A percentile compares a stretch with the other conserved stretches of the same genome.
phyloP scores from a whole-genome alignment of 495 filamentous ascomycete species.

The Xylaria cubensis region DNA sequence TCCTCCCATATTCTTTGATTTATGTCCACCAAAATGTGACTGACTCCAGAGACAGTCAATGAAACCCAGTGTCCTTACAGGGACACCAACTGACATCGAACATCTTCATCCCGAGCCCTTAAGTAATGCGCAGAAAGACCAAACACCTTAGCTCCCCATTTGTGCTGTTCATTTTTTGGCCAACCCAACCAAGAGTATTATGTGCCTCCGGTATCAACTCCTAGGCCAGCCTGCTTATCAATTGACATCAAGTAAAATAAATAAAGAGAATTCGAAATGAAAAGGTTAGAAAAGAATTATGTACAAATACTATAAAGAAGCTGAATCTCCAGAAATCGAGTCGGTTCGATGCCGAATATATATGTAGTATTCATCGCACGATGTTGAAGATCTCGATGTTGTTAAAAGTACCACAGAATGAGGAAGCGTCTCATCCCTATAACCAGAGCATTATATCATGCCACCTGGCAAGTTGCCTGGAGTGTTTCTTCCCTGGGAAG shows the following conservation, averaged over 20 bases:
- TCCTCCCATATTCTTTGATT: constrained; percentile 12
- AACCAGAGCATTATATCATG: constrained; percentile 47
- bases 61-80: not conserved
- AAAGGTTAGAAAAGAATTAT: constrained; percentile 34
- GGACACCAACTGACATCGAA: constrained; percentile 1
- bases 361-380: constrained; percentile 2
- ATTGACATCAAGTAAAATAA: constrained; percentile 28
- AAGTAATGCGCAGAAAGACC: not conserved
- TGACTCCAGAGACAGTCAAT: constrained; percentile 6
- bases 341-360: constrained; percentile 17
- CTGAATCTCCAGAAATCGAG: constrained; percentile 26
- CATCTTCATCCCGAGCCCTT: not conserved
- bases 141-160: constrained; percentile 23
- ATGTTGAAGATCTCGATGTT: not conserved
- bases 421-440: not conserved
- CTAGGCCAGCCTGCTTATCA: constrained; percentile 37
- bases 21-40: constrained; percentile 14
- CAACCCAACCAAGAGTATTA: constrained; percentile 21
- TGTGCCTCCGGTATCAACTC: constrained; percentile 36
- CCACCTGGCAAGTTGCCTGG: constrained; percentile 47
- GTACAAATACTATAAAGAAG: constrained; percentile 36
- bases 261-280: constrained; percentile 30
- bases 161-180: constrained; percentile 19
- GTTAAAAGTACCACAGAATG: not conserved
- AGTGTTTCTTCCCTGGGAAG: constrained; percentile 41